Conservation (phyloP, 768 basidiomycete genomes). For the Imleria badia region DNA sequence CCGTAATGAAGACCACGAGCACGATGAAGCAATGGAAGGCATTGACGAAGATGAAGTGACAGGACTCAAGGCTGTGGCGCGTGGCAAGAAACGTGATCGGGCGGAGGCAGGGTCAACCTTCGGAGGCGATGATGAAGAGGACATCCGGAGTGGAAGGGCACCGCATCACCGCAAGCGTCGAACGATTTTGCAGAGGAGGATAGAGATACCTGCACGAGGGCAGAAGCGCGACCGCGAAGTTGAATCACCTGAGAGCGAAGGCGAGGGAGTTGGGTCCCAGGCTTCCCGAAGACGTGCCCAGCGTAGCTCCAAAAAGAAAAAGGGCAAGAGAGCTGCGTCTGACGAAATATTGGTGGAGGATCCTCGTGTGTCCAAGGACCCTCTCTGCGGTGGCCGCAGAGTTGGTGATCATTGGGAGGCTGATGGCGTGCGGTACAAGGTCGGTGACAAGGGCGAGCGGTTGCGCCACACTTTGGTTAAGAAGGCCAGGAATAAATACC, state of each 20-base stretch:
- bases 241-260: slow-evolving; percentile 42
- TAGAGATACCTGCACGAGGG: slow-evolving; percentile 48
- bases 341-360: slow-evolving; percentile 52
- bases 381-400: slow-evolving; percentile 53
- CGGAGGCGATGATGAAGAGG: slow-evolving; percentile 54
- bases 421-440: slow-evolving; percentile 68
- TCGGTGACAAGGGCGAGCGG: slow-evolving; percentile 67
- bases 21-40: slow-evolving; percentile 35
- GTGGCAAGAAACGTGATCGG: slow-evolving; percentile 76
- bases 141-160: slow-evolving; percentile 40
- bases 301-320: slow-evolving; percentile 47
- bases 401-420: slow-evolving; percentile 79
- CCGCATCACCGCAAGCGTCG: slow-evolving; percentile 57
- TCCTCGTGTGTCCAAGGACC: slow-evolving; percentile 46
- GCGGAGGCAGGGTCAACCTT: slow-evolving; percentile 71
- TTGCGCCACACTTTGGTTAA: slow-evolving; percentile 71
- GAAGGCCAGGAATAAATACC: slow-evolving; percentile 65
- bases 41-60: slow-evolving; percentile 43
- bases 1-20: slow-evolving; percentile 49
- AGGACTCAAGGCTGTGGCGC: slow-evolving; percentile 36
- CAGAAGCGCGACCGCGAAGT: slow-evolving; percentile 67
- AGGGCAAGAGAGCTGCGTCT: slow-evolving; percentile 44
- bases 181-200: slow-evolving; percentile 52
- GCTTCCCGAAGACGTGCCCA: slow-evolving; percentile 3
- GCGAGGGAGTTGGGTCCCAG: slow-evolving; percentile 15